Conservation (phyloP, 352 stramenopile species). For the Globisporangium paddicum region DNA sequence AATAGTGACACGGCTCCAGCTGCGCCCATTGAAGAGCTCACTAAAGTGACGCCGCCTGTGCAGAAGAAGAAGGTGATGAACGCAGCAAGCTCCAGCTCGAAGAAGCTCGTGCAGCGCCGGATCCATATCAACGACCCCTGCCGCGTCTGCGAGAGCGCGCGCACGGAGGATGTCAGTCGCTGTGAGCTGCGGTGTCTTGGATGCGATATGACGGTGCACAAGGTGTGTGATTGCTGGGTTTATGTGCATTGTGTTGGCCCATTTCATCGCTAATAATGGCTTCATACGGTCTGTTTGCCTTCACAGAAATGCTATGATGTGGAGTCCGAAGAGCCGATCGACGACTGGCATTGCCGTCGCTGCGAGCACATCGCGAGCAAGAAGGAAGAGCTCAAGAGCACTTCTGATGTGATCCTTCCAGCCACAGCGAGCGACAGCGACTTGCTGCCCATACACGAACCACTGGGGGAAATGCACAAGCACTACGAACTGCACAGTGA, state of each 20-base stretch:
- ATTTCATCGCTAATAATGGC: neutral
- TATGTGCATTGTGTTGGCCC: neutral
- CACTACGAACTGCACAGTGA: conserved; percentile 34
- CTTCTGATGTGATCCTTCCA: conserved; percentile 7
- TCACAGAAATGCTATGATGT: conserved; percentile 50
- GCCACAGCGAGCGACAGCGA: neutral
- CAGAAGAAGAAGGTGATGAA: conserved; percentile 14
- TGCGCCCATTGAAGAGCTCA: neutral
- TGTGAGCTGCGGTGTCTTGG: conserved; percentile 57
- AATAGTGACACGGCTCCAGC: neutral
- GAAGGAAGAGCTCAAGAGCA: conserved; percentile 15
- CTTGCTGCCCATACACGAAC: conserved; percentile 32
- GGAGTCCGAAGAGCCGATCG: conserved; percentile 30
- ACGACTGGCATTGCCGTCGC: conserved; percentile 51
- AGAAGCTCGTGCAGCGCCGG: conserved; percentile 63
- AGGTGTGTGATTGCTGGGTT: conserved; percentile 16
- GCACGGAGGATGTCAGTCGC: conserved; percentile 36
- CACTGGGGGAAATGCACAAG: conserved; percentile 21
- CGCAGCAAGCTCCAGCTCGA: conserved; percentile 10
- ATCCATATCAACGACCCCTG: conserved; percentile 69
- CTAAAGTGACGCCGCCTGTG: conserved; percentile 5
- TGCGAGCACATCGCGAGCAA: conserved; percentile 48
- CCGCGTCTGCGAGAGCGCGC: conserved; percentile 54
- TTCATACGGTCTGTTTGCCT: neutral
- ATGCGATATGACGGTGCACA: conserved; percentile 73